phyloP scores from a whole-genome alignment of 2,329 filamentous ascomycete genomes.

The Colletotrichum navitas region DNA sequence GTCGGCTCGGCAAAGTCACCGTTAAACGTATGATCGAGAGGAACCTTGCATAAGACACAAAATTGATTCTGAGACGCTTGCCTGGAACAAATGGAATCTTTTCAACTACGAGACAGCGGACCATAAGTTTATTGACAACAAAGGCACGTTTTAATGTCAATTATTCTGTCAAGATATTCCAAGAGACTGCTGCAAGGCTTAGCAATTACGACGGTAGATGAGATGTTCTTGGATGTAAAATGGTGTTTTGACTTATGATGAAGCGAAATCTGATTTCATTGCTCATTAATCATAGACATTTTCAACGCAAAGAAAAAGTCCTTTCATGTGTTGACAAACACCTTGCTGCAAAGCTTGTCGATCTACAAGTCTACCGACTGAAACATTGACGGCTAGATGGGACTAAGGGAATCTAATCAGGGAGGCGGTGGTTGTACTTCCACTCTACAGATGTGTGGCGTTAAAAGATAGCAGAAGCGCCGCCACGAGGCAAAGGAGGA shows the following conservation, averaged over 20 bases:
- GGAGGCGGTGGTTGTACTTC: background rate
- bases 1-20: no score
- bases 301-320: background rate
- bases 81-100: no score
- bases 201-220: background rate
- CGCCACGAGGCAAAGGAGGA: background rate
- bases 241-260: background rate
- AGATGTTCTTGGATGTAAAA: background rate
- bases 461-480: slow-evolving; percentile 2
- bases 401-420: background rate
- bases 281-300: background rate
- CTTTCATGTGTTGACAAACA: background rate
- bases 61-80: no score
- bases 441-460: background rate
- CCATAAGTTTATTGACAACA: background rate
- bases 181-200: background rate
- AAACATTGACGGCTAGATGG: no score
- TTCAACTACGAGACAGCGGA: no score
- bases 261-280: background rate
- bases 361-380: rapidly evolving
- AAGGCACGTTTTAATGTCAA: background rate
- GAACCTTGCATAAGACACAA: no score
- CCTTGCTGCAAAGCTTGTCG: background rate
- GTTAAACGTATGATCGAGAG: no score
- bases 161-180: background rate